Conservation (phyloP, 306 rosid genomes). For the Cucurbita moschata region DNA sequence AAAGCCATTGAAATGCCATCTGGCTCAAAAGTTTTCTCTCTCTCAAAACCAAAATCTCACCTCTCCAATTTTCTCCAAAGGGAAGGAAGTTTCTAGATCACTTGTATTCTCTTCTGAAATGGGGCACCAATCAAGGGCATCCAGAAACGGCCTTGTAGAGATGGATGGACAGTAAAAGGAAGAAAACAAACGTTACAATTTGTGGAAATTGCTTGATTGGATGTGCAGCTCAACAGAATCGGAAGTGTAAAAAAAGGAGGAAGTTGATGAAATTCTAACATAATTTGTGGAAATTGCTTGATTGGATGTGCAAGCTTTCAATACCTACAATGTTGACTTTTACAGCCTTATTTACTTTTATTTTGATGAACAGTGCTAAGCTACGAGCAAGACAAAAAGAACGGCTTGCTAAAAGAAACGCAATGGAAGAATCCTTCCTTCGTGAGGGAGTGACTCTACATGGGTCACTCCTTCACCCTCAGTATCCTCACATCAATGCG, state of each 20-base stretch:
- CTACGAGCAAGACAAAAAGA: constrained; percentile 94
- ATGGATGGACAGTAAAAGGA: too few relatives aligned
- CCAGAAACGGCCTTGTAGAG: too few relatives aligned
- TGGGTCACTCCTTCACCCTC: constrained; percentile 23
- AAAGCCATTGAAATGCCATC: too few relatives aligned
- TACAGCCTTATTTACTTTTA: constrained; percentile 9
- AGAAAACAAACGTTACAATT: background rate
- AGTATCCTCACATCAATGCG: constrained; percentile 23
- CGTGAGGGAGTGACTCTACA: constrained; percentile 31
- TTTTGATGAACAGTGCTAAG: constrained; percentile 52
- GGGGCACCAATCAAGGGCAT: too few relatives aligned
- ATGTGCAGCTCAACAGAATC: background rate
- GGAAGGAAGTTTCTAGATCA: too few relatives aligned
- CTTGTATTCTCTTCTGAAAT: too few relatives aligned
- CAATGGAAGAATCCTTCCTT: constrained; percentile 31
- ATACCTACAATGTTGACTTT: background rate
- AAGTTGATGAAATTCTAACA: background rate
- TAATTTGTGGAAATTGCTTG: background rate
- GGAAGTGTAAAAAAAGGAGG: background rate
- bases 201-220: background rate
- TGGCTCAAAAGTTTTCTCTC: too few relatives aligned
- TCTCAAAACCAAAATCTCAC: too few relatives aligned
- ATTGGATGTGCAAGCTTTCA: background rate
- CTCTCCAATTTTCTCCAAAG: too few relatives aligned
- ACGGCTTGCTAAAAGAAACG: constrained; percentile 51